These are phyloP conservation scores for Melampsora americana DNA, from an alignment of 1,284 basidiomycete species.

Conservation along the genomic window DNA sequence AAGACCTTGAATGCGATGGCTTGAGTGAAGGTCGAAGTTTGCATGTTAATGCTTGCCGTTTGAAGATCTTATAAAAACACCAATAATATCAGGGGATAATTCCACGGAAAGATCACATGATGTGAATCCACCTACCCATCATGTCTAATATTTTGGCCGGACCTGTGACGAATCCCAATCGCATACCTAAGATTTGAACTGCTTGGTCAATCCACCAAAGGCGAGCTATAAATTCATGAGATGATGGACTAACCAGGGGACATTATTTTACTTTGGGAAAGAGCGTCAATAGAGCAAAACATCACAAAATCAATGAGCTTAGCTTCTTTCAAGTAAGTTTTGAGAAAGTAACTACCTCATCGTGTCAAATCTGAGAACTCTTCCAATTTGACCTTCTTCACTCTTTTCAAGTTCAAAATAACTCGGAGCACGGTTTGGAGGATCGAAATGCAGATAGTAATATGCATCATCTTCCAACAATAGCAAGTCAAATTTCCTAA, in stretches of 20 bases:
- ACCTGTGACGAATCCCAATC: conserved; percentile 74
- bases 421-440: conserved; percentile 21
- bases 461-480: conserved; percentile 72
- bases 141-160: conserved; percentile 69
- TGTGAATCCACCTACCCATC: conserved; percentile 55
- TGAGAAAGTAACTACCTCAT: conserved; percentile 19
- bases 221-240: too few species aligned
- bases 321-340: too few species aligned
- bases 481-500: conserved; percentile 71
- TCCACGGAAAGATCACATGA: background rate
- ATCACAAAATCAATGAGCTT: too few species aligned
- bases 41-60: conserved; percentile 34
- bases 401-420: conserved; percentile 38
- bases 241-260: conserved; percentile 63
- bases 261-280: conserved; percentile 79
- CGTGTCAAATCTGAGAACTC: conserved; percentile 52
- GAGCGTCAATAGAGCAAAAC: too few species aligned
- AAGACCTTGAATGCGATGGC: conserved; percentile 70
- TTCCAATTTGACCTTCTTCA: conserved; percentile 50
- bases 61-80: conserved; percentile 21
- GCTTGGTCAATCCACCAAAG: too few species aligned
- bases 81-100: background rate
- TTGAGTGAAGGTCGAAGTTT: conserved; percentile 68
- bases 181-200: conserved; percentile 50
- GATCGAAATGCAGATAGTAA: conserved; percentile 64